Evolutionary conservation across 2,329 filamentous ascomycete species (phyloP).

Genomic region (Pseudomassariella vexata): DNA sequence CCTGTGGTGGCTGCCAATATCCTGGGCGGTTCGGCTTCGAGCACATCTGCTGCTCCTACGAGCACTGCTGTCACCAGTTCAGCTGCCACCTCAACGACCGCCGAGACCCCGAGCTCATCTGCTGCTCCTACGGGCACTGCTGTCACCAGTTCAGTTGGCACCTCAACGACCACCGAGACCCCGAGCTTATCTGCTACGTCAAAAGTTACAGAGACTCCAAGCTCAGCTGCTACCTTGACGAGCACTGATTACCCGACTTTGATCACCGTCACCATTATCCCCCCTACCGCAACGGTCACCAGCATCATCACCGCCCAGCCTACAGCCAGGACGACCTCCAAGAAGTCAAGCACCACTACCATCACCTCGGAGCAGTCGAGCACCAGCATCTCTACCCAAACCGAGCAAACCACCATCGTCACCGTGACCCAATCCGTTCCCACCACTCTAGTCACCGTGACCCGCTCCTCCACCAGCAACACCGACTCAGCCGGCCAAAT

Average conservation of each 20-base stretch:
- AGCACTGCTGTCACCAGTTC: constrained; percentile 6
- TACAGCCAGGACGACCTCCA: too few relatives aligned
- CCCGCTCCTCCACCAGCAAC: constrained; percentile 12
- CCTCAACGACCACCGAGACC: constrained; percentile 5
- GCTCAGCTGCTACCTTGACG: constrained; percentile 6
- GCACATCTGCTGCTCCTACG: not conserved
- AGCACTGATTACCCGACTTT: constrained; percentile 6
- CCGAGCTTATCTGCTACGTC: not conserved
- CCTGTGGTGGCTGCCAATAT: constrained; percentile 32
- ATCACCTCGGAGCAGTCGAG: constrained; percentile 8
- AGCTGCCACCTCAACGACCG: constrained; percentile 5
- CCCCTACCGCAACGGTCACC: constrained; percentile 17
- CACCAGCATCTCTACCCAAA: not conserved
- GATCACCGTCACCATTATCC: constrained; percentile 14
- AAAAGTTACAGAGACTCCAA: constrained; percentile 2
- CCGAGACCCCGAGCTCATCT: not conserved
- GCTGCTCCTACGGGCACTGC: constrained; percentile 1
- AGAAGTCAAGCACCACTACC: constrained; percentile 5
- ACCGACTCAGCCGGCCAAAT: constrained; percentile 5
- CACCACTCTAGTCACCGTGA: constrained; percentile 14
- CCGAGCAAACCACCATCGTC: constrained; percentile 8
- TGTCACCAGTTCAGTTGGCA: constrained; percentile 7
- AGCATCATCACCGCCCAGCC: constrained; percentile 14
- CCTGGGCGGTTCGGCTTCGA: constrained; percentile 25
- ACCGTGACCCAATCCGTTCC: constrained; percentile 10